These are phyloP conservation scores for Herpetomonas tarakana DNA, from an alignment of 208 protist species.

Conservation along the genomic window DNA sequence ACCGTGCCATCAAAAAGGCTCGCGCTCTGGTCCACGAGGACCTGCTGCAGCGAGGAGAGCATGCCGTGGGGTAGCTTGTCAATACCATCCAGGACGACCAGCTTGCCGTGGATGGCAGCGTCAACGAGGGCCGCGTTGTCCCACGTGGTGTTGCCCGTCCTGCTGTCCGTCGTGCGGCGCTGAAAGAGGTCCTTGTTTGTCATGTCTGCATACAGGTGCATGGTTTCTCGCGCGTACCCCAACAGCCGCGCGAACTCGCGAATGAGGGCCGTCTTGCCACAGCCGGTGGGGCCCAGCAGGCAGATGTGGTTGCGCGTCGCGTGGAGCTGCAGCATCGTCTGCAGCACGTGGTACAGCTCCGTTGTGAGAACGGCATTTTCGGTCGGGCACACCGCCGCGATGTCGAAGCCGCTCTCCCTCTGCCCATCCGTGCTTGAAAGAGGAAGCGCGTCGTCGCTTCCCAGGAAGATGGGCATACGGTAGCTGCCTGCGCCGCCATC, in stretches of 20 bases:
- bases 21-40: conserved; percentile 78
- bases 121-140: conserved; percentile 78
- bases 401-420: conserved; percentile 8
- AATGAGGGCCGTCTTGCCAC: conserved; percentile 87
- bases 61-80: conserved; percentile 81
- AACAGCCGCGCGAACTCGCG: conserved; percentile 70
- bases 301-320: conserved; percentile 72
- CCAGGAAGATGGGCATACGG: conserved; percentile 47
- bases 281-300: conserved; percentile 83
- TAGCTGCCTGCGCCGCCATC: conserved; percentile 33
- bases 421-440: neutral
- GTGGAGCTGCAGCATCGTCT: conserved; percentile 77
- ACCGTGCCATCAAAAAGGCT: conserved; percentile 84
- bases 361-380: conserved; percentile 45
- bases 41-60: conserved; percentile 73
- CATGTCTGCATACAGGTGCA: conserved; percentile 94
- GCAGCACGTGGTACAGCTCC: conserved; percentile 60
- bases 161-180: conserved; percentile 78
- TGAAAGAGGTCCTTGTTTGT: conserved; percentile 94
- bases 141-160: conserved; percentile 89
- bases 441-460: conserved; percentile 21
- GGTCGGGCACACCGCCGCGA: conserved; percentile 20
- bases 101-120: conserved; percentile 76
- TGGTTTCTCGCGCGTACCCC: conserved; percentile 59
- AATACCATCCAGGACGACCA: conserved; percentile 92